Base-by-base conservation (phyloP, 2,329 filamentous ascomycete genomes). In the Fusarium nygamai region DNA sequence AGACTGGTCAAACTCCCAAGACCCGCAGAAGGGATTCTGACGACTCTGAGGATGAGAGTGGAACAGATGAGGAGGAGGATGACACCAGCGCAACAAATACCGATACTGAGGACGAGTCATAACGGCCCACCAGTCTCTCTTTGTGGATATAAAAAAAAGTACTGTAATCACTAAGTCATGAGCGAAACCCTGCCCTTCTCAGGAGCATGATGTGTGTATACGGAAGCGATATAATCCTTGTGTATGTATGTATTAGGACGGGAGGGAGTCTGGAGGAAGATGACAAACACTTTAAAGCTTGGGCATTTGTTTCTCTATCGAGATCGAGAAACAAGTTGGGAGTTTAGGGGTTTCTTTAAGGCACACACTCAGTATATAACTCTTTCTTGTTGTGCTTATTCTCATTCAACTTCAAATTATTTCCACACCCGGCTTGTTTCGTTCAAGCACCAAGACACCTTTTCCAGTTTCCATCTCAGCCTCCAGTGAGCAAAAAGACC, bases 41-140 rank as follows among this genome's bases (percentile, higher is more conserved):
- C 5, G 90, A 92, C 53, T 92, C 90, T 63, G 92, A 94, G 60
- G 94, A 95, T 29, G 94, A 97, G 85, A 97, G 94, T 72, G 92
- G 94, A 73, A 94, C 92, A 17, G 84, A 85, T 22, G 94, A 97
- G 69, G 92, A 92, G 79, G 89, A 86, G 78, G 87, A 88, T 36
- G 89, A 91, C 81, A 91, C 90, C 41, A 92, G 90, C 78, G 91
- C 88, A 72, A 93, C 91, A 20, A 91, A 93, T 79, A 92, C 90
- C 19, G 90, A 92, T 75, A 93, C 91, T 4, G 91, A 93, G 79
- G 87, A 89, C 36, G 88, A 91, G 81, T 86, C 87, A 79, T 88
- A 81, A 74, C 46, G 24, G 44, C 34, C 58, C n/a, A 65, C 33
- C 33, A 43, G 7, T 60, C n/a, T 47, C 61, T 48, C 24, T 47